Conservation (phyloP, 805 yeast genomes). For the Jamesozyma gamospora region DNA sequence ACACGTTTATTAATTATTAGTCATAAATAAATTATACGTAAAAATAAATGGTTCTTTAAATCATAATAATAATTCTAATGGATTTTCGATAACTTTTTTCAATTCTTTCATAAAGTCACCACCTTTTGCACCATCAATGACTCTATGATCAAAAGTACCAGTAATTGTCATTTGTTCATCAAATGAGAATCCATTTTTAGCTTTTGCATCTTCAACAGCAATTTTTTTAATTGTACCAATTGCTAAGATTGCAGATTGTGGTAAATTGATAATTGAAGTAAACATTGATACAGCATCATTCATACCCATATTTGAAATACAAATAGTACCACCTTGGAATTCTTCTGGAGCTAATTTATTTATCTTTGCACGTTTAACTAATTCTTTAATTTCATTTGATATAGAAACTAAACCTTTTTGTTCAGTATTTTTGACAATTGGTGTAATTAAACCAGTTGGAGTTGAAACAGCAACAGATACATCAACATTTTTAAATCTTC, state of each 20-base stretch:
- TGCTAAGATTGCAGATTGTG: slow-evolving; percentile 90
- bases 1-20: too few species aligned
- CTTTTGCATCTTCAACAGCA: slow-evolving; percentile 85
- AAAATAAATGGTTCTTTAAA: not conserved
- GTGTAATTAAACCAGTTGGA: slow-evolving; percentile 94
- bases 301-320: slow-evolving; percentile 98
- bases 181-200: slow-evolving; percentile 85
- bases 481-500: slow-evolving; percentile 87
- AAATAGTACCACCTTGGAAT: slow-evolving; percentile 98
- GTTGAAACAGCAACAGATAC: slow-evolving; percentile 98
- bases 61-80: slow-evolving; percentile 83
- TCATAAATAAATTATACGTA: not conserved
- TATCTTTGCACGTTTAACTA: slow-evolving; percentile 92
- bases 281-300: slow-evolving; percentile 85
- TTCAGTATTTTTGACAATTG: slow-evolving; percentile 85
- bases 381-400: slow-evolving; percentile 76
- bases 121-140: slow-evolving; percentile 94
- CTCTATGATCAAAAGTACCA: slow-evolving; percentile 97
- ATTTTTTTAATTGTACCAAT: slow-evolving; percentile 86
- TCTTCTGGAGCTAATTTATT: slow-evolving; percentile 92
- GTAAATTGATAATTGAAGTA: slow-evolving; percentile 97
- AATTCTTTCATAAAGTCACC: slow-evolving; percentile 94
- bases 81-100: slow-evolving; percentile 88
- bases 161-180: slow-evolving; percentile 87
- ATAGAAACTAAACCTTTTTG: slow-evolving; percentile 76